Evolutionary conservation across 495 filamentous ascomycete genomes (phyloP).

Genomic region (Annulohypoxylon bovei): DNA sequence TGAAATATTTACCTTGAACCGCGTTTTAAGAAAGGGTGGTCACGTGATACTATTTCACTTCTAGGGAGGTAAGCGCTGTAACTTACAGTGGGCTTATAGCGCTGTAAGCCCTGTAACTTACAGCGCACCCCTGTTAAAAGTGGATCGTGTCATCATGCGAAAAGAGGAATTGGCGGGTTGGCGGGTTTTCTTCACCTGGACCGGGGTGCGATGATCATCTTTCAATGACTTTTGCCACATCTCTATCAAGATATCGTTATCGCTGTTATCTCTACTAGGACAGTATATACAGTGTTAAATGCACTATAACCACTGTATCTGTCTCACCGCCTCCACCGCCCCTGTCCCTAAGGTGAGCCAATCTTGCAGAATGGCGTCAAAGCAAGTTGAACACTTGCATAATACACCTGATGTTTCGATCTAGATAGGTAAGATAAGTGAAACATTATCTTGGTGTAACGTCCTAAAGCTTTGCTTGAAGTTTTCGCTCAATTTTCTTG

Average conservation of each 20-base stretch:
- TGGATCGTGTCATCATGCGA: no score
- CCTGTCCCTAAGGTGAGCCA: neutral
- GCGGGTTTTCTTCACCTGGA: no score
- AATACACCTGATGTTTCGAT: neutral
- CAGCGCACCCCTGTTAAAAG: no score
- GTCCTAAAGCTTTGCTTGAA: neutral
- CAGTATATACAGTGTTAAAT: slow-evolving; percentile 13
- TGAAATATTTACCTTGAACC: no score
- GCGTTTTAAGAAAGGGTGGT: no score
- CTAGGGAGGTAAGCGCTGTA: no score
- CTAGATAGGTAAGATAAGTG: slow-evolving; percentile 2
- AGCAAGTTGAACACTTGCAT: neutral
- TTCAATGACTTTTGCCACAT: slow-evolving; percentile 22
- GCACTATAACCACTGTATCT: slow-evolving; percentile 7
- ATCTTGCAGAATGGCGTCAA: neutral
- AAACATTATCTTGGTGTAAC: neutral
- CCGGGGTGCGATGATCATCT: neutral
- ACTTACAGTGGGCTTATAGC: no score
- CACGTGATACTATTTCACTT: no score
- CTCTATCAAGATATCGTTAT: slow-evolving; percentile 2
- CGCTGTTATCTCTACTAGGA: slow-evolving; percentile 2
- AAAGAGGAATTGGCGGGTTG: no score
- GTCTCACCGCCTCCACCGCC: slow-evolving; percentile 1
- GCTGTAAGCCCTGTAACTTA: no score
- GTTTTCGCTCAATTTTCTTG: neutral